Base-by-base conservation (phyloP, 2,329 filamentous ascomycete species). In the Cadophora gregata region DNA sequence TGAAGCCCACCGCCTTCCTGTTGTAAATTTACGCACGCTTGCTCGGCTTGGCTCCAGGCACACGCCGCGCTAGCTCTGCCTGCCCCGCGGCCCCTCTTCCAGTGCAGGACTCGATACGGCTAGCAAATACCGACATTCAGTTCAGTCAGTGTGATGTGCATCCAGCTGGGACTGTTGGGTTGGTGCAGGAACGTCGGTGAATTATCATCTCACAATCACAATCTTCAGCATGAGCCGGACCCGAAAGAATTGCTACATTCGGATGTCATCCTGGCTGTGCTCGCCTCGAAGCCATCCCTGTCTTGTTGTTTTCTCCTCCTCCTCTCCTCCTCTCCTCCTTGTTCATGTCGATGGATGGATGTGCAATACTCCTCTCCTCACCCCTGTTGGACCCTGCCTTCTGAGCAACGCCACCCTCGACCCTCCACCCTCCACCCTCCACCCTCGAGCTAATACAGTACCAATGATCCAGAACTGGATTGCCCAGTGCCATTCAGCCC, bases 31-130 rank as follows among this genome's bases (percentile, higher is more conserved):
- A n/a, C n/a, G n/a, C n/a, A n/a, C n/a, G n/a, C n/a, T n/a, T n/a
- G n/a, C n/a, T n/a, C 4, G n/a, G 14, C 55, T 58, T 58, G 55
- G 55, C 55, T 58, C n/a, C 55, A 58, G 55, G 31, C 31, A 58
- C 53, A 58, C 21, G 6, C 21, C 16, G 29, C 51, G 24, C 27
- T 55, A 56, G 31, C n/a, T 38, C 31, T 38, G 19, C 29, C 31
- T 16, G 12, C 25, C 27, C 51, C 12, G 51, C 24, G 29, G 16
- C 25, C 29, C 24, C 50, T 27, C 25, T 53, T 31, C 25, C 16
- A 25, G 7, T 53, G 27, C n/a, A n/a, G n/a, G n/a, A n/a, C 27
- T n/a, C 50, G 24, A 12, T 53, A 25, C n/a, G 27, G 27, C 27
- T 53, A 33, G 50, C 14, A 5, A 9, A n/a, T 12, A 4, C 8